Evolutionary conservation across 805 yeast genomes (phyloP).

Genomic region (Yamadazyma tumulicola): DNA sequence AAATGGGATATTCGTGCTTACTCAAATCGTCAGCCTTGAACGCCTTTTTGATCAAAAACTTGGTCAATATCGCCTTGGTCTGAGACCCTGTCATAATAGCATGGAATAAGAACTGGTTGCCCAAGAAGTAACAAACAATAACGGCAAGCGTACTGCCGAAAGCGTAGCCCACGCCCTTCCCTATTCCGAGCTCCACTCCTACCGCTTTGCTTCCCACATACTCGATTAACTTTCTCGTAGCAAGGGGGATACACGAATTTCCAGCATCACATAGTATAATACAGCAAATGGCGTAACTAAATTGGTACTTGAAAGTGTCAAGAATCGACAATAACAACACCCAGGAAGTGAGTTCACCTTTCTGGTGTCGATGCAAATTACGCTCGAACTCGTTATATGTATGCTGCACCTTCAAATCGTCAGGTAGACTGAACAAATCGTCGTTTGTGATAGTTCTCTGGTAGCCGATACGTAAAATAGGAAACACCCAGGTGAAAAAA

Average conservation of each 20-base stretch:
- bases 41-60: slow-evolving; percentile 66
- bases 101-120: slow-evolving; percentile 61
- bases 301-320: slow-evolving; percentile 11
- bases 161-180: slow-evolving; percentile 39
- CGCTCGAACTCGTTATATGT: slow-evolving; percentile 20
- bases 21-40: slow-evolving; percentile 57
- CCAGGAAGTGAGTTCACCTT: slow-evolving; percentile 17
- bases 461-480: slow-evolving; percentile 63
- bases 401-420: slow-evolving; percentile 32
- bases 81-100: slow-evolving; percentile 69
- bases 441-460: slow-evolving; percentile 63
- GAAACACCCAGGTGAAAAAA: slow-evolving; percentile 67
- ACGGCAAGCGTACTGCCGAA: slow-evolving; percentile 32
- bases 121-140: slow-evolving; percentile 20
- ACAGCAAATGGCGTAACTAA: slow-evolving; percentile 21
- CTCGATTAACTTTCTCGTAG: slow-evolving; percentile 31
- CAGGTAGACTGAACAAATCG: slow-evolving; percentile 49
- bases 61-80: slow-evolving; percentile 66
- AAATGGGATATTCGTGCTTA: slow-evolving; percentile 57
- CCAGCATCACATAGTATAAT: slow-evolving; percentile 27
- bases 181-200: slow-evolving; percentile 23
- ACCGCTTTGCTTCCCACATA: slow-evolving; percentile 28
- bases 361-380: slow-evolving; percentile 13
- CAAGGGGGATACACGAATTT: slow-evolving; percentile 29
- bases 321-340: slow-evolving; percentile 4